Base-by-base conservation (phyloP, 2,329 filamentous ascomycete species). In the Leptographium radiaticola region DNA sequence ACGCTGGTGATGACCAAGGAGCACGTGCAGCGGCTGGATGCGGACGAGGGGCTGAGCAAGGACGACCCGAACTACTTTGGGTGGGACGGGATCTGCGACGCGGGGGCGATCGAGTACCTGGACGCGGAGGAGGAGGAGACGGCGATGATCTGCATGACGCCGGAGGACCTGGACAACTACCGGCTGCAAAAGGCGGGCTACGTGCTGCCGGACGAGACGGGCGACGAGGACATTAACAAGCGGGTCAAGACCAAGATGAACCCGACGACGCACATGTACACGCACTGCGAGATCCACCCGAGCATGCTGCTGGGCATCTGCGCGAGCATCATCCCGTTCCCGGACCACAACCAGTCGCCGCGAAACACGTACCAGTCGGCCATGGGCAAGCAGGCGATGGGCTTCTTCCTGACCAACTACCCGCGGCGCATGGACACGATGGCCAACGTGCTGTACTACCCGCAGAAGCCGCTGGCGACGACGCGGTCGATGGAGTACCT, bases 301-400 rank as follows among this genome's bases (percentile, higher is more conserved):
- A 95, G 89, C 70, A 98, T 98, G 93, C 93, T 98, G 68, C 74
- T 98, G 53, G 93, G 93, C 66, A 95, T 98, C 59, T 98, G 94
- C 66, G 93, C 93, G 63, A 96, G 90, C 72, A 98, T 98, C 69
- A 98, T 98, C 75, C 93, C 93, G 0, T 98, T 98, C 81, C 93
- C 94, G 1, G 93, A 98, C 72, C 93, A 98, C 74, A 98, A 98
- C 68, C 88, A 89, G 80, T 97, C 91, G 58, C 93, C 93, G 60
- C 86, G 93, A 86, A 98, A 98, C 67, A 97, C 91, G 5, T 98
- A 96, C 70, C 91, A 97, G 72, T 96, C 91, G 63, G 93, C 93
- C 66, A 98, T 98, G 93, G 93, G 94, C 75, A 98, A 98, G 72
- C 93, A 98, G 79, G 93, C 93, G 58, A 98, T 98, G 94, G 93